A percentile compares a stretch with the other conserved stretches of the same genome.
Evolutionary conservation across 2,329 filamentous ascomycete species (phyloP).

Genomic region (Akanthomyces muscarius): DNA sequence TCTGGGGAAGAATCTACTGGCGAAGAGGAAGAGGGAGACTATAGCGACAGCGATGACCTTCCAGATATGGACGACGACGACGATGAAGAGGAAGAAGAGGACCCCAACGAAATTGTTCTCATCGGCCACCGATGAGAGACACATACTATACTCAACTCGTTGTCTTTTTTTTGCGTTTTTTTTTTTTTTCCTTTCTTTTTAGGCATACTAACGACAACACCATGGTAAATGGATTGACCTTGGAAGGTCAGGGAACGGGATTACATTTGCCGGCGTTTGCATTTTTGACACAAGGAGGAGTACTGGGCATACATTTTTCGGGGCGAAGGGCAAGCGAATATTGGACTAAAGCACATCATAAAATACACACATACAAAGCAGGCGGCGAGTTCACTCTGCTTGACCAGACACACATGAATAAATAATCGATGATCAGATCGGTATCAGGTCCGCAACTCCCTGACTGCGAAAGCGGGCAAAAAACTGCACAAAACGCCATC

Average conservation of each 20-base stretch:
- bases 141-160: neutral
- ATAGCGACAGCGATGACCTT: slow-evolving; percentile 41
- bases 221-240: neutral
- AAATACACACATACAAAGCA: neutral
- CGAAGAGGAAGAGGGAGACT: slow-evolving; percentile 44
- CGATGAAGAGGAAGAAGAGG: slow-evolving; percentile 41
- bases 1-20: slow-evolving; percentile 43
- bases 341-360: neutral
- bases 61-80: slow-evolving; percentile 40
- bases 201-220: slow-evolving; percentile 2
- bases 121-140: slow-evolving; percentile 38
- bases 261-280: neutral
- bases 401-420: neutral
- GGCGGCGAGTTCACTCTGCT: neutral
- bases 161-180: neutral
- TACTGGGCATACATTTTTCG: neutral
- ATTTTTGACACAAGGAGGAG: neutral
- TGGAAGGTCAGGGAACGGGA: neutral
- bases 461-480: no score
- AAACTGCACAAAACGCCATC: neutral
- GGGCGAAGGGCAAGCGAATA: neutral
- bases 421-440: neutral
- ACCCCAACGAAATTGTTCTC: slow-evolving; percentile 45
- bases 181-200: neutral
- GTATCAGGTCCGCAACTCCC: neutral